These are phyloP conservation scores for Clavispora vitiphila DNA, from an alignment of 805 yeast genomes.

Conservation along the genomic window DNA sequence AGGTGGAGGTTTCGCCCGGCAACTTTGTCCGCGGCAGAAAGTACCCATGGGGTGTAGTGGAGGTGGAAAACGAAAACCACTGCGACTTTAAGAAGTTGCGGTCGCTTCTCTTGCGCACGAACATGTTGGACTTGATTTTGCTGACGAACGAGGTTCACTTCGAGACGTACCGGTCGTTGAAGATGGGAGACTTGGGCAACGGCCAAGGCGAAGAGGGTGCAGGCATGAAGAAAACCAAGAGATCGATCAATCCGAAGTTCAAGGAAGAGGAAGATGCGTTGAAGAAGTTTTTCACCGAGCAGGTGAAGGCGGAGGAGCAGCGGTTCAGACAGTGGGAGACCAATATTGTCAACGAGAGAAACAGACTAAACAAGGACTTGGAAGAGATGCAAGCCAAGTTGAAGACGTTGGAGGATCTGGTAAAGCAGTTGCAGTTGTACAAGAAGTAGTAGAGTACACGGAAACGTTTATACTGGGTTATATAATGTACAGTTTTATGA, in stretches of 20 bases:
- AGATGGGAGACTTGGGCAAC: constrained; percentile 45
- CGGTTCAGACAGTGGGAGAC: constrained; percentile 98
- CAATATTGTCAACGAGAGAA: constrained; percentile 91
- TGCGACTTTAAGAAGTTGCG: constrained; percentile 83
- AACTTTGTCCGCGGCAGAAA: constrained; percentile 68
- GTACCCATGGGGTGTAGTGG: constrained; percentile 89
- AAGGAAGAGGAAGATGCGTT: constrained; percentile 94
- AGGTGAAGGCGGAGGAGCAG: constrained; percentile 91
- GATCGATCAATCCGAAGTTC: constrained; percentile 77
- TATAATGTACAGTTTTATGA: neutral
- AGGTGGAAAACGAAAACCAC: constrained; percentile 79
- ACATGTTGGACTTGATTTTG: constrained; percentile 74
- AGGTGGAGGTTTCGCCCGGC: constrained; percentile 60
- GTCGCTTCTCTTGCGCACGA: constrained; percentile 71
- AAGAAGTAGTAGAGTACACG: constrained; percentile 15
- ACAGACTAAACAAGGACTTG: constrained; percentile 87
- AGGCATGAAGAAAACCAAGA: constrained; percentile 48
- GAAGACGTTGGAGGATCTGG: constrained; percentile 70
- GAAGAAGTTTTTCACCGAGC: constrained; percentile 93
- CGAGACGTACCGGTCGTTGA: constrained; percentile 69
- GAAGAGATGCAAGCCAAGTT: constrained; percentile 81
- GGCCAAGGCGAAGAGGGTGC: constrained; percentile 24
- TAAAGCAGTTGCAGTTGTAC: constrained; percentile 48
- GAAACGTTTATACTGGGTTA: constrained; percentile 1
- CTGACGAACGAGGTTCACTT: constrained; percentile 80